Evolutionary conservation across 345 rosid species (phyloP).

Genomic region (Noccaea bulbosa): DNA sequence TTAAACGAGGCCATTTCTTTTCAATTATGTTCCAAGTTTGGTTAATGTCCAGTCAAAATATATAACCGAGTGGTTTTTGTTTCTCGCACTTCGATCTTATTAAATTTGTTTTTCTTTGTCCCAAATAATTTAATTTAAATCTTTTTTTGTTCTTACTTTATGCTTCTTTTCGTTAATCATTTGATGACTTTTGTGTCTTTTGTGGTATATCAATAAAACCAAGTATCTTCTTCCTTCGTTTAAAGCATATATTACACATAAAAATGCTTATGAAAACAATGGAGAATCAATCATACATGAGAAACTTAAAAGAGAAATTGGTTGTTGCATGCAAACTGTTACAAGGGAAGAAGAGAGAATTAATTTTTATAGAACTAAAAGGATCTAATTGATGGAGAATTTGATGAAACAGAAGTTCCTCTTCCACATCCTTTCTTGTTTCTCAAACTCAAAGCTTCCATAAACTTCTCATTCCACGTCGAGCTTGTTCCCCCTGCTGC

Average conservation of each 20-base stretch:
- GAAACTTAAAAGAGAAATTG: background rate
- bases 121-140: too few relatives aligned
- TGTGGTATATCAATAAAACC: background rate
- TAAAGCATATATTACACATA: background rate
- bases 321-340: constrained; percentile 8
- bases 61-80: too few relatives aligned
- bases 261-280: background rate
- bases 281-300: constrained; percentile 2
- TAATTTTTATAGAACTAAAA: constrained; percentile 19
- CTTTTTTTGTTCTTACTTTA: too few relatives aligned
- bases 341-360: background rate
- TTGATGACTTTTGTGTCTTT: too few relatives aligned
- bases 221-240: background rate
- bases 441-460: constrained; percentile 60
- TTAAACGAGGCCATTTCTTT: too few relatives aligned
- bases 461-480: constrained; percentile 58
- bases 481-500: constrained; percentile 29
- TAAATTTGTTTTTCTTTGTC: too few relatives aligned
- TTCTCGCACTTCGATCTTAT: too few relatives aligned
- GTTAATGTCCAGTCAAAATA: too few relatives aligned
- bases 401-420: constrained; percentile 38
- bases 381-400: constrained; percentile 36
- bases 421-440: constrained; percentile 54
- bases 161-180: too few relatives aligned
- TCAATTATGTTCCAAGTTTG: too few relatives aligned